phyloP scores from a whole-genome alignment of 2,329 filamentous ascomycete species.

The Fusarium phyllophilum region DNA sequence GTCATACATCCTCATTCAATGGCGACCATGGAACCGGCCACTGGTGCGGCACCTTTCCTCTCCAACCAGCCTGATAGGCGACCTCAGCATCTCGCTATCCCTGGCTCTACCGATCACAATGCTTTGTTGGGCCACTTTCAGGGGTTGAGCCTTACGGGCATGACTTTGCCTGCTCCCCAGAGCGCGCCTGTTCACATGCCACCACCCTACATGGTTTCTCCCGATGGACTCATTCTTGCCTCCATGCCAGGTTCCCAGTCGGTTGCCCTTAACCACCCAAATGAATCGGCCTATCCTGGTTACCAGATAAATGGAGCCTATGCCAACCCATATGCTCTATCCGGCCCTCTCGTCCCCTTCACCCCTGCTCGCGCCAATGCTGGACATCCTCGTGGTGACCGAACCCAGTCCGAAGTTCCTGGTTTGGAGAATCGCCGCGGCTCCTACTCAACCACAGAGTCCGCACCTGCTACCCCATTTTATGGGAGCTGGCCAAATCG shows the following conservation, averaged over 20 bases:
- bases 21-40: conserved; percentile 51
- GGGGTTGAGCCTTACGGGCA: conserved; percentile 51
- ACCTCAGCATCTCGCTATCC: conserved; percentile 45
- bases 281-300: conserved; percentile 48
- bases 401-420: conserved; percentile 65
- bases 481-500: conserved; percentile 65
- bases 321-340: conserved; percentile 51
- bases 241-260: conserved; percentile 50
- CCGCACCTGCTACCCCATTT: conserved; percentile 72
- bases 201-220: conserved; percentile 51
- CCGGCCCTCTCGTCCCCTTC: conserved; percentile 58
- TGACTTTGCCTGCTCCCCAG: conserved; percentile 47
- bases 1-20: conserved; percentile 49
- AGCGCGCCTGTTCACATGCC: conserved; percentile 49
- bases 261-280: conserved; percentile 49
- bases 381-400: conserved; percentile 59
- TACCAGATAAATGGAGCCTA: conserved; percentile 50
- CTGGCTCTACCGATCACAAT: conserved; percentile 46
- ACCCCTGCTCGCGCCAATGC: conserved; percentile 61
- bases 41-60: conserved; percentile 47
- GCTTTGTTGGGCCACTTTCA: conserved; percentile 50
- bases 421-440: conserved; percentile 72
- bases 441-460: conserved; percentile 75
- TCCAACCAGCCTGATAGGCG: conserved; percentile 45
- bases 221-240: conserved; percentile 53